These are phyloP conservation scores for Microbotryum scabiosae DNA, from an alignment of 1,284 basidiomycete genomes.

Conservation along the genomic window DNA sequence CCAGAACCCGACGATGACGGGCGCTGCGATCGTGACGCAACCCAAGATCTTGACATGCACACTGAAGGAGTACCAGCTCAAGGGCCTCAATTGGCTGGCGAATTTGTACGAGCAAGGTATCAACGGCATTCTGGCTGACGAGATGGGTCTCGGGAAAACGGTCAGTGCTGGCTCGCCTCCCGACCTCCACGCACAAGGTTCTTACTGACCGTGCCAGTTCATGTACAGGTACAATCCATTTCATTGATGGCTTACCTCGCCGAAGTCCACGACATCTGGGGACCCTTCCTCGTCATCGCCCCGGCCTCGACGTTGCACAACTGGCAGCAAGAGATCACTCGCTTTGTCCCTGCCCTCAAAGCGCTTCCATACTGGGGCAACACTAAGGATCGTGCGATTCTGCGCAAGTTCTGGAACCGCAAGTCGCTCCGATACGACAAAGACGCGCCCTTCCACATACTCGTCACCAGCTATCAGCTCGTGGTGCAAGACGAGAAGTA, in stretches of 20 bases:
- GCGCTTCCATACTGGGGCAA: conserved; percentile 98
- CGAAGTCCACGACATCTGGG: conserved; percentile 97
- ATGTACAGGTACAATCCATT: conserved; percentile 63
- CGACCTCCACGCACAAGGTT: no score
- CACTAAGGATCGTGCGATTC: conserved; percentile 86
- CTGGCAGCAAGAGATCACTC: conserved; percentile 97
- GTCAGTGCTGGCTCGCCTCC: conserved; percentile 43
- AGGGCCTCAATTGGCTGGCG: conserved; percentile 96
- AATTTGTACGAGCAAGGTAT: conserved; percentile 99
- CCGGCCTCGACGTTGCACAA: conserved; percentile 97
- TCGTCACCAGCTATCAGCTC: conserved; percentile 95
- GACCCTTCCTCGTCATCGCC: conserved; percentile 98
- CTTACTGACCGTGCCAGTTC: no score
- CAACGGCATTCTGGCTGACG: conserved; percentile 95
- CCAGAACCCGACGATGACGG: conserved; percentile 93
- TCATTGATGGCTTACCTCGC: conserved; percentile 93
- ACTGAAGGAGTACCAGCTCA: conserved; percentile 96
- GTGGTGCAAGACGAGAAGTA: conserved; percentile 97
- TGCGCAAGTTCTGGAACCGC: conserved; percentile 97
- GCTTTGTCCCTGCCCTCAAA: conserved; percentile 90
- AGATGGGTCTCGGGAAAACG: conserved; percentile 74
- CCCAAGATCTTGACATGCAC: conserved; percentile 95
- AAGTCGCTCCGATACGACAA: conserved; percentile 94
- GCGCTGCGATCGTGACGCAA: conserved; percentile 76
- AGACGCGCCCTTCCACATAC: conserved; percentile 91